A percentile compares a stretch with the other conserved stretches of the same genome.
These are phyloP conservation scores for Zygoascus flipseniorum DNA, from an alignment of 805 yeast species.

Conservation along the genomic window DNA sequence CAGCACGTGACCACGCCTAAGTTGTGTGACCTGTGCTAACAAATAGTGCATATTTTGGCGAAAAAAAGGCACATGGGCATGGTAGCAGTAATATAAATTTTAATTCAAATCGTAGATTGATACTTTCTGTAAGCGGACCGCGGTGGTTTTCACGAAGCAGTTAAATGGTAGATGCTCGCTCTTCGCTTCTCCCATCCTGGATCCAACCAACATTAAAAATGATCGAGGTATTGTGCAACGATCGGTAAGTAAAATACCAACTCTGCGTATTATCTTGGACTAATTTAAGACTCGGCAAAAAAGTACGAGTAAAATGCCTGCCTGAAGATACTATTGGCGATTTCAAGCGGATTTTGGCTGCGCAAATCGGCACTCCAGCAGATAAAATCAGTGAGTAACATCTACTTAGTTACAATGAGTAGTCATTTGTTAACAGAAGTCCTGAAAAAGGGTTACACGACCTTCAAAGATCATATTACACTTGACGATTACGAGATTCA, in stretches of 20 bases:
- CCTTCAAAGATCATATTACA: conserved; percentile 81
- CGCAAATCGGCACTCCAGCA: conserved; percentile 71
- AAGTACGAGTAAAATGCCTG: conserved; percentile 75
- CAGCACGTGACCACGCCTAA: too few species aligned
- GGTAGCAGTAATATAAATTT: too few species aligned
- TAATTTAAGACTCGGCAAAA: conserved; percentile 64
- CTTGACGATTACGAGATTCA: conserved; percentile 93
- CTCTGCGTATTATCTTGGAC: not conserved
- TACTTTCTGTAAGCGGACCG: too few species aligned
- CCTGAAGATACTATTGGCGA: conserved; percentile 83
- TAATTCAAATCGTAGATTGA: too few species aligned
- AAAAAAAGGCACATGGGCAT: too few species aligned
- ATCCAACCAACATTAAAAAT: conserved; percentile 26
- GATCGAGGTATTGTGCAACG: conserved; percentile 70
- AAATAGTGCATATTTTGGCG: too few species aligned
- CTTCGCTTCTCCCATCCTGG: too few species aligned
- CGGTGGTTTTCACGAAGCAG: too few species aligned
- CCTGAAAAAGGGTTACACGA: conserved; percentile 76
- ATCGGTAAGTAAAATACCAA: conserved; percentile 35
- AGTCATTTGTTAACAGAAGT: conserved; percentile 31
- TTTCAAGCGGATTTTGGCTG: conserved; percentile 71
- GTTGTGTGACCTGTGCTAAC: too few species aligned
- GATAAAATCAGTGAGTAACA: conserved; percentile 37
- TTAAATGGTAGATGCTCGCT: too few species aligned
- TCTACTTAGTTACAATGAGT: not conserved